A percentile compares a stretch with the other conserved stretches of the same genome.
Evolutionary conservation across 2,329 filamentous ascomycete genomes (phyloP).

Genomic region (Calonectria naviculata): DNA sequence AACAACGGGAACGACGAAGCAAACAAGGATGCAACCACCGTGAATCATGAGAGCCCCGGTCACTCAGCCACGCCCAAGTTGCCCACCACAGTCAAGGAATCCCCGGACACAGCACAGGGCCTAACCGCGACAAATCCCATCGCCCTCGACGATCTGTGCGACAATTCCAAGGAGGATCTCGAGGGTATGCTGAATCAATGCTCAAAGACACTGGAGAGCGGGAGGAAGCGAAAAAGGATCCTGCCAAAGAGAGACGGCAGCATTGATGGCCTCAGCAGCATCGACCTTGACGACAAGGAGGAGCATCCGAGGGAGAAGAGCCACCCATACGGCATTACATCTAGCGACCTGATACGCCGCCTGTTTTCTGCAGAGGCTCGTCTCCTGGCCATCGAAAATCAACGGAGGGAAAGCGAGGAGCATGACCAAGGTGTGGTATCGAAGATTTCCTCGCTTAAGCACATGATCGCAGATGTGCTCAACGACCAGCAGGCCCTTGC

Average conservation of each 20-base stretch:
- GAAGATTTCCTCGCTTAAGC: not conserved
- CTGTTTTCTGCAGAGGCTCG: not conserved
- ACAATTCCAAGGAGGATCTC: no score
- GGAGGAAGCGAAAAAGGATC: not conserved
- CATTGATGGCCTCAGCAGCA: not conserved
- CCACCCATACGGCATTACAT: not conserved
- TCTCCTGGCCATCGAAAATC: not conserved
- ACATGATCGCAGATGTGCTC: not conserved
- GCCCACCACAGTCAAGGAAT: not conserved
- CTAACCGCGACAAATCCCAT: not conserved
- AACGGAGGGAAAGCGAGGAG: not conserved
- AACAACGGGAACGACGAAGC: not conserved
- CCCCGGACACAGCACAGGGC: not conserved
- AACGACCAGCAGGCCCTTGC: not conserved
- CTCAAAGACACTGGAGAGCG: no score
- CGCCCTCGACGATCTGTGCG: not conserved
- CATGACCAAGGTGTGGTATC: not conserved
- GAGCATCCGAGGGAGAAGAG: not conserved
- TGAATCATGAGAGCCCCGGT: not conserved
- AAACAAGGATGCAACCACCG: not conserved
- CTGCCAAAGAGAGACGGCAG: not conserved
- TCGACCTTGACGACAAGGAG: not conserved
- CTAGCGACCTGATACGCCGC: not conserved
- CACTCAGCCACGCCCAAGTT: not conserved
- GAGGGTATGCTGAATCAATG: not conserved